These are phyloP conservation scores for Cenchrus purpureus DNA, from an alignment of 176 grass and related monocot genomes.

Conservation along the genomic window DNA sequence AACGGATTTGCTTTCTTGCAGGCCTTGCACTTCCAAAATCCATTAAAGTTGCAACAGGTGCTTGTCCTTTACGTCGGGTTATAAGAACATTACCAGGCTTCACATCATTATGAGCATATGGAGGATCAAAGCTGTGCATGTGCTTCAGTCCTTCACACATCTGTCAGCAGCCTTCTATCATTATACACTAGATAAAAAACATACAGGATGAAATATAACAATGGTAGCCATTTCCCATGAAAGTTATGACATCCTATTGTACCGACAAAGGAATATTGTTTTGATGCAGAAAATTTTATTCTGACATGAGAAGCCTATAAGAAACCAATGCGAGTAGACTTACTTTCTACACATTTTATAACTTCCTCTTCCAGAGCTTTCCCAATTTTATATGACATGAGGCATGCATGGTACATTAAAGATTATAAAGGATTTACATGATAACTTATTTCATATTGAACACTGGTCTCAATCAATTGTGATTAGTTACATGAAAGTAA, in stretches of 20 bases:
- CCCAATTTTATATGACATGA: neutral
- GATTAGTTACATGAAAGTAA: neutral
- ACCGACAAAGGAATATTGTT: constrained; percentile 6
- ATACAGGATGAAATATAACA: constrained; percentile 12
- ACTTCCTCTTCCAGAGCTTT: neutral
- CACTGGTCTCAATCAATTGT: neutral
- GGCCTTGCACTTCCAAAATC: constrained; percentile 93
- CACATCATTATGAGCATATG: constrained; percentile 97
- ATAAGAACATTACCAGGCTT: constrained; percentile 96
- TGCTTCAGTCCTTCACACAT: constrained; percentile 91
- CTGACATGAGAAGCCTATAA: neutral
- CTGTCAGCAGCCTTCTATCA: constrained; percentile 50
- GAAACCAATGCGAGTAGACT: neutral
- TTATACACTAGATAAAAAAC: constrained; percentile 11
- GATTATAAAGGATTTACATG: neutral
- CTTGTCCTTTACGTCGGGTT: constrained; percentile 66
- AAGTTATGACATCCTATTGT: neutral
- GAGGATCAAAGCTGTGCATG: constrained; percentile 91
- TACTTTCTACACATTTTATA: constrained; percentile 1
- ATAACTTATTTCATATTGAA: constrained; percentile 22
- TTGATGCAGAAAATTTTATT: neutral
- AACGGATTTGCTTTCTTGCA: constrained; percentile 82
- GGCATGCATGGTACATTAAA: neutral
- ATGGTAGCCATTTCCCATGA: neutral
- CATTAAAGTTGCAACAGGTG: constrained; percentile 88